phyloP scores from a whole-genome alignment of 2,329 filamentous ascomycete species.

The Fusarium sp. region DNA sequence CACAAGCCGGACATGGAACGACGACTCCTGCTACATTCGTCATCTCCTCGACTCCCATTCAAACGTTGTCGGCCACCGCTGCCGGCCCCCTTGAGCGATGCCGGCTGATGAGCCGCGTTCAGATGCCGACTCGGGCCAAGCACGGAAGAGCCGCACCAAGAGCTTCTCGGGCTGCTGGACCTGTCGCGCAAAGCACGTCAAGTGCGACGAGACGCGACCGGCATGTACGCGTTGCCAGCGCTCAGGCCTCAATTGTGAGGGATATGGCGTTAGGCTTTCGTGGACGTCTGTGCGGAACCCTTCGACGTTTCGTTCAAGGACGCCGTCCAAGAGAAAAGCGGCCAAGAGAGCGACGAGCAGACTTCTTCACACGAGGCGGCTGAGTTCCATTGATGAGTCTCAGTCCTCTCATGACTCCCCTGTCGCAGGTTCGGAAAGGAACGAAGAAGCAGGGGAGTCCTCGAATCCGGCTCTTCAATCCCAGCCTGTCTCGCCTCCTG shows the following conservation, averaged over 20 bases:
- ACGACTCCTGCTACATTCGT: neutral
- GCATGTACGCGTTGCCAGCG: constrained; percentile 41
- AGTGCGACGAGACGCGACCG: constrained; percentile 43
- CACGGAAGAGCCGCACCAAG: constrained; percentile 45
- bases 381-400: constrained; percentile 1
- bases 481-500: neutral
- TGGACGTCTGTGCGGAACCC: constrained; percentile 47
- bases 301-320: constrained; percentile 30
- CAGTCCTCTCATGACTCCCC: neutral
- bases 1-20: neutral
- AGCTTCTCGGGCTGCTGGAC: constrained; percentile 49
- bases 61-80: neutral
- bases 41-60: neutral
- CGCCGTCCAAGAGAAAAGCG: constrained; percentile 19
- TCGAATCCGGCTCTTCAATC: neutral
- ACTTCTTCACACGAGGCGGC: constrained; percentile 8
- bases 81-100: constrained; percentile 19
- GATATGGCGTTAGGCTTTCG: constrained; percentile 43
- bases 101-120: constrained; percentile 16
- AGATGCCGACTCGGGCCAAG: constrained; percentile 27
- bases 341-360: constrained; percentile 17
- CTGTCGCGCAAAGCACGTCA: constrained; percentile 47
- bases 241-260: constrained; percentile 40
- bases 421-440: neutral
- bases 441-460: neutral